These are phyloP conservation scores for Mimosa pudica DNA, from an alignment of 306 rosid genomes.

Conservation along the genomic window DNA sequence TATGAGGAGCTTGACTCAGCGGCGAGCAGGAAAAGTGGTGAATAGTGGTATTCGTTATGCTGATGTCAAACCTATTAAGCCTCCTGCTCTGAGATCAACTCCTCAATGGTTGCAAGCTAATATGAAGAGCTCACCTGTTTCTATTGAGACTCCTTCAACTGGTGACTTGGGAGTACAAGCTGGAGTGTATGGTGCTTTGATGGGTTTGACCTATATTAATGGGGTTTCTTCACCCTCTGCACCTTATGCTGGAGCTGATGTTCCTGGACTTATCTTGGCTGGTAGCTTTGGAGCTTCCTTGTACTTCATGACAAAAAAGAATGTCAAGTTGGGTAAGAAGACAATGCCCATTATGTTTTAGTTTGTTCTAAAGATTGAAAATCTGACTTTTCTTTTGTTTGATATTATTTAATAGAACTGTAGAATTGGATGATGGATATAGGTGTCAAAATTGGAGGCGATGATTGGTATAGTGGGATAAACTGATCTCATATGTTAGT, in stretches of 20 bases:
- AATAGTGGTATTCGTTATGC: constrained; percentile 80
- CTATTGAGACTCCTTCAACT: constrained; percentile 75
- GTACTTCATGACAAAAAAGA: constrained; percentile 92
- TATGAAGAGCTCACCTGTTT: constrained; percentile 65
- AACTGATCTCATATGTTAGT: constrained; percentile 1
- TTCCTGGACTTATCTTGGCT: constrained; percentile 96
- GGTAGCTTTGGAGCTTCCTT: constrained; percentile 99
- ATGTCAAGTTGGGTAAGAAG: constrained; percentile 78
- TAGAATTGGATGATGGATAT: constrained; percentile 22
- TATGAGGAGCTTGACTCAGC: constrained; percentile 88
- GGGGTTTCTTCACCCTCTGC: constrained; percentile 61
- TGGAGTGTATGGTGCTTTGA: constrained; percentile 92
- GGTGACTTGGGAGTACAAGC: constrained; percentile 86
- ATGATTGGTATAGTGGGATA: constrained; percentile 22
- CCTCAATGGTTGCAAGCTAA: constrained; percentile 82
- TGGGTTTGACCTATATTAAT: constrained; percentile 76
- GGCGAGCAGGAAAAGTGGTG: constrained; percentile 89
- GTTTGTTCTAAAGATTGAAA: not conserved
- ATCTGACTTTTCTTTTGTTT: constrained; percentile 4
- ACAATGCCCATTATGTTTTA: not conserved
- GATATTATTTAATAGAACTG: not conserved
- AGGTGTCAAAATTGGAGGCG: constrained; percentile 1
- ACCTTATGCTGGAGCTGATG: constrained; percentile 79
- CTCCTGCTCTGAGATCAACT: constrained; percentile 58
- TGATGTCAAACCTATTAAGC: constrained; percentile 73